Base-by-base conservation (phyloP, 306 rosid genomes). In the Vigna radiata region DNA sequence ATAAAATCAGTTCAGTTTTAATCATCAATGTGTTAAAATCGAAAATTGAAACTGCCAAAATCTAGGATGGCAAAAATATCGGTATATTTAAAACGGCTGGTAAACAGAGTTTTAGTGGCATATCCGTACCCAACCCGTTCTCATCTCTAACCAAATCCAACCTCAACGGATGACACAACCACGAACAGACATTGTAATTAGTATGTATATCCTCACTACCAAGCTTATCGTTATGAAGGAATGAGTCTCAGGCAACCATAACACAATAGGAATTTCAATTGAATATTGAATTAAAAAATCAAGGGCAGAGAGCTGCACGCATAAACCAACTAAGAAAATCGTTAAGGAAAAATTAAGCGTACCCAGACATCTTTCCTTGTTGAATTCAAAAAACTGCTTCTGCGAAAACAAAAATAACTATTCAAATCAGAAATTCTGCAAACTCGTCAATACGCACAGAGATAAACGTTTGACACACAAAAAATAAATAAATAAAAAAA, bases 361-460 rank as follows among this genome's bases (percentile, higher is more conserved):
- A 76, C 85, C 85, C 81, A 0, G 85, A 81, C 85, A 81, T 74
- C 23, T 43, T 67, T n/a, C 6, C 18, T 31, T 6, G 27, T 17
- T 52, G 79, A 52, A 8, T 52, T 19, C 39, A 4, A 62, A 44
- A 53, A n/a, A 23, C 47, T 50, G 6, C 33, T 69, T 68, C 85
- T 81, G 85, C 80, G 33, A 7, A 81, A 55, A 55, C 49, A 81
- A 76, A 52, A 7, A 68, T 3, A 81, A 68, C 8, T 4, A 48
- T 37, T 46, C 13, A 75, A 46, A 33, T 41, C 36, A 39, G 48
- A 66, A 14, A 15, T 29, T 9, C 2, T 8, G 12, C 8, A 36
- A 14, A 17, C 27, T 14, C 44, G 43, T 12, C 7, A 60, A 47
- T 11, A 61, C 9, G 1, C 7, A 47, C 10, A 10, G 70, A 60